Base-by-base conservation (phyloP, 306 rosid species). In the Trifolium subterraneum region DNA sequence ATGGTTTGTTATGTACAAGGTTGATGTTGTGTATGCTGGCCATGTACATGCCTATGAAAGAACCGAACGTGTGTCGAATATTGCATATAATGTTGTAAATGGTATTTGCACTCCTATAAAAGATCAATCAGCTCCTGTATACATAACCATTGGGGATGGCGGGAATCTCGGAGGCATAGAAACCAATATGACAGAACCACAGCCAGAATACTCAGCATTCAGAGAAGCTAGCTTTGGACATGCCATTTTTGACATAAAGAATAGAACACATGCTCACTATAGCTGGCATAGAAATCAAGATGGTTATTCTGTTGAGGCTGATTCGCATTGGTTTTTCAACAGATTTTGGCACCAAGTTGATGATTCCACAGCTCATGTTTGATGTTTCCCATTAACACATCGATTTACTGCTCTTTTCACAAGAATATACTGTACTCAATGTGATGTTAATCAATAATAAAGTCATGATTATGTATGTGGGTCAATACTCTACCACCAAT, bases 31-130 rank as follows among this genome's bases (percentile, higher is more conserved):
- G 55, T 89, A 85, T 82, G 85, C 97, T 56, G 97, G 98, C 54
- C 98, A 93, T 72, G 98, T 93, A 18, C 98, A 91, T 75, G 97
- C 98, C 35, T 93, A 93, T 58, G 98, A 93, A 80, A 91, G 97
- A 54, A 54, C 60, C 15, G 89, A 89, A 83, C 89, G 98, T 29
- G 77, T 91, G 54, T 93, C 96, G n/a, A 93, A 93, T 73, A 41
- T 88, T 70, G 87, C 85, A 45, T 93, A 89, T 81, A 87, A 89
- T 33, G 29, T 91, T 4, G 77, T 87, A 27, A 93, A 93, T 75
- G 96, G 97, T 14, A 55, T 61, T 18, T 93, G 96, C 83, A 45
- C 27, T 51, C 93, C 97, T 8, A 78, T 89, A 14, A 89, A 85
- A 67, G 91, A 93, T 75, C 88, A 68, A 55, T 84, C 86, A 23